A percentile compares a stretch with the other conserved stretches of the same genome.
phyloP scores from a whole-genome alignment of 169 alveolate genomes.

The Plasmodium reichenowi region DNA sequence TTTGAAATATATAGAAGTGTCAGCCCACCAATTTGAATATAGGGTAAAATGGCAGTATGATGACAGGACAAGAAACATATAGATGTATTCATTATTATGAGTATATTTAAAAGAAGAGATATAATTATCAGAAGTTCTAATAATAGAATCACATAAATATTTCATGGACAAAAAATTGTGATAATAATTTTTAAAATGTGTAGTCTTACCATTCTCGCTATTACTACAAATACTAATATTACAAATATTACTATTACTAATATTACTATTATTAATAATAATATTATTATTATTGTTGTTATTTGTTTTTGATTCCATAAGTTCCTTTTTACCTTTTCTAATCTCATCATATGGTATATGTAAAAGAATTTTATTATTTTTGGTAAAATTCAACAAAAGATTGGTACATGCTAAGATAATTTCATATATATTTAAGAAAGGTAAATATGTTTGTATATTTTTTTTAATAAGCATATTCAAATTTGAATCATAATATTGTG shows the following conservation, averaged over 20 bases:
- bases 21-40: constrained; percentile 65
- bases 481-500: constrained; percentile 5
- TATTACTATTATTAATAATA: not conserved
- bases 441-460: constrained; percentile 16
- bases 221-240: not conserved
- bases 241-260: not conserved
- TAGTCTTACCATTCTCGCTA: not conserved
- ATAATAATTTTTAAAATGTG: constrained; percentile 1
- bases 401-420: constrained; percentile 5
- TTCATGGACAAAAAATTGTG: constrained; percentile 31
- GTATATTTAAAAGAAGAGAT: constrained; percentile 4
- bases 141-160: constrained; percentile 1
- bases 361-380: constrained; percentile 11
- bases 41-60: constrained; percentile 47
- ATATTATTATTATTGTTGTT: too few species aligned
- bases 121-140: constrained; percentile 40
- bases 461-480: constrained; percentile 31
- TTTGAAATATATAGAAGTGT: constrained; percentile 21
- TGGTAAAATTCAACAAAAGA: constrained; percentile 29
- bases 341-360: too few species aligned
- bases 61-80: constrained; percentile 13
- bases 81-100: not conserved
- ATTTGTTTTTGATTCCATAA: too few species aligned
- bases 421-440: constrained; percentile 18
- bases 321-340: too few species aligned